Evolutionary conservation across 306 rosid species (phyloP), one percentile per base, ranked within the genome.

Genomic region (Ceratonia siliqua): DNA sequence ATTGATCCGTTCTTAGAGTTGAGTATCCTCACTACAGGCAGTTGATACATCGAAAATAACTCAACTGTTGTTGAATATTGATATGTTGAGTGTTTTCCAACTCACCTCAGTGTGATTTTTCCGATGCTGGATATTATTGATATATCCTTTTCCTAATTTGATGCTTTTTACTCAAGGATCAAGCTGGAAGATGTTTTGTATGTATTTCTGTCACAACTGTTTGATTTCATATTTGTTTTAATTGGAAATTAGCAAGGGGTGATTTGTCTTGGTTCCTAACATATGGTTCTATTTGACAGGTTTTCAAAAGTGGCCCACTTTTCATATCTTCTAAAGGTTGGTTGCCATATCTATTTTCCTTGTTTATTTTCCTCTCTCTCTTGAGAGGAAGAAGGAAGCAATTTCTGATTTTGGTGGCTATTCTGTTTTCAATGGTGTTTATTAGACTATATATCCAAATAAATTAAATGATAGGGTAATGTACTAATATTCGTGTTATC

Each of bases 311-410:
- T 73, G 95, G 95, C 33, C 92, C 92, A 0, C 89, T 89, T 81
- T 89, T 87, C 79, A 89, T 89, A 74, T 89, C 95, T 68, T 89
- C 95, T 28, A 89, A 89, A 85, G 95, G 95, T 89, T 75, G 35
- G 88, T 77, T 8, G 8, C 13, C 13, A 20, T 45, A 59, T 56
- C 22, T 20, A 25, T 42, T 27, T 22, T 35, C 68, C 46, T 41
- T 66, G 61, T 73, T 25, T 30, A 5, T 35, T 30, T 56, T 49
- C 49, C 45, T 66, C 58, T 39, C 33, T 70, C 10, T 18, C 53
- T 77, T 39, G 17, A 54, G 17, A 7, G 2, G 65, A 18, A 25
- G 15, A 63, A 46, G 59, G 6, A 32, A 20, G 20, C 25, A 28
- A n/a, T n/a, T 54, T 62, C 28, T 56, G 39, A 22, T n/a, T n/a